Evolutionary conservation across 140 eudicot species (phyloP).

Genomic region (Senecio squalidus): DNA sequence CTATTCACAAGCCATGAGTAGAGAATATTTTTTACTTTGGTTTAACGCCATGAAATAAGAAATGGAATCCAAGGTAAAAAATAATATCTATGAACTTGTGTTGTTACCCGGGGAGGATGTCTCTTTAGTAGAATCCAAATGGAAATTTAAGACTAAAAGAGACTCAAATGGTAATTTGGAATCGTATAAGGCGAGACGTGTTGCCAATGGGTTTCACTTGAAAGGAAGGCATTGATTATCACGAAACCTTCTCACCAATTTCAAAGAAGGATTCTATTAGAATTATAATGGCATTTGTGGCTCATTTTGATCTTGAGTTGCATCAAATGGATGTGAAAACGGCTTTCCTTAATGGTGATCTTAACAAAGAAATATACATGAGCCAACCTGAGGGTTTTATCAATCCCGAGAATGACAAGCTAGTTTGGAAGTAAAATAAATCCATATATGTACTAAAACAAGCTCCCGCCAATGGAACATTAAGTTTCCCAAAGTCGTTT

Average conservation of each 20-base stretch:
- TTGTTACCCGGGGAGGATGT: background rate
- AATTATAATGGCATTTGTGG: background rate
- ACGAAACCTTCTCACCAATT: background rate
- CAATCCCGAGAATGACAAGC: background rate
- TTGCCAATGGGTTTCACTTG: background rate
- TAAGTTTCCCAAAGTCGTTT: background rate
- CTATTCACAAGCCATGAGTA: background rate
- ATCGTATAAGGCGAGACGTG: background rate
- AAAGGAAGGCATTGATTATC: background rate
- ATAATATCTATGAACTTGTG: background rate
- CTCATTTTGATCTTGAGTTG: background rate
- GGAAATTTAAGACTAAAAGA: background rate
- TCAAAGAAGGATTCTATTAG: background rate
- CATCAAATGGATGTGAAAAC: background rate
- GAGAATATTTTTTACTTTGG: background rate
- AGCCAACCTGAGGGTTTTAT: background rate
- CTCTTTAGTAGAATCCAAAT: background rate
- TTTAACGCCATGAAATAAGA: background rate
- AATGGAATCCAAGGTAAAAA: background rate
- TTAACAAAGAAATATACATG: background rate
- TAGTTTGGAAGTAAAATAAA: background rate
- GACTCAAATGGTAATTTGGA: background rate
- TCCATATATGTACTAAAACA: background rate
- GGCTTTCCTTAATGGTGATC: background rate
- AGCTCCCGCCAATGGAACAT: background rate